Evolutionary conservation across 192 early-diverging fungal species (phyloP).

Genomic region (Paraglomus brasilianum): DNA sequence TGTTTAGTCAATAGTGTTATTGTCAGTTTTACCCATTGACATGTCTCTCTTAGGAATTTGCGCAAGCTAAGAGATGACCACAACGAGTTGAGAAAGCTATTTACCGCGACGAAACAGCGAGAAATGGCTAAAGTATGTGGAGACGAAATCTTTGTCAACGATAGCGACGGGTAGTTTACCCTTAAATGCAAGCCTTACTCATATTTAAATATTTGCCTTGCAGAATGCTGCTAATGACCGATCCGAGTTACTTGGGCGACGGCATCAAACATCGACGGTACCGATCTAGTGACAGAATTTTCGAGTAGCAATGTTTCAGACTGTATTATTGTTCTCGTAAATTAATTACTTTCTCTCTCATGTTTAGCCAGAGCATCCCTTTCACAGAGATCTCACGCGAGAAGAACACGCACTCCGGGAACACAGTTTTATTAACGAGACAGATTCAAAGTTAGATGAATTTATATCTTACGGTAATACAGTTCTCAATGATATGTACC

Average conservation of each 20-base stretch:
- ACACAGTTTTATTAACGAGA: slow-evolving; percentile 45
- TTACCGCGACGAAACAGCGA: slow-evolving; percentile 47
- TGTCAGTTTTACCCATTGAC: neutral
- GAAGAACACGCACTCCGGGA: slow-evolving; percentile 44
- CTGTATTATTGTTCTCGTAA: neutral
- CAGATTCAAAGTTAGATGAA: slow-evolving; percentile 52
- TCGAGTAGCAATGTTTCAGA: neutral
- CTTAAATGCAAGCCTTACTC: neutral
- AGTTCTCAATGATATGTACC: slow-evolving; percentile 50
- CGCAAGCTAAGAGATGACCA: slow-evolving; percentile 53
- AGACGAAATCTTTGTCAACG: neutral
- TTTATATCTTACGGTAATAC: slow-evolving; percentile 53
- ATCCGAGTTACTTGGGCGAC: slow-evolving; percentile 45
- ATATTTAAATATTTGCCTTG: slow-evolving; percentile 25
- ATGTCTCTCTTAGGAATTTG: slow-evolving; percentile 42
- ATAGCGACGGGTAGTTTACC: neutral
- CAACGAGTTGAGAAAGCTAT: slow-evolving; percentile 44
- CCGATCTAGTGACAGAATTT: neutral
- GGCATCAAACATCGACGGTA: slow-evolving; percentile 37
- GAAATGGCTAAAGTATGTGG: slow-evolving; percentile 38
- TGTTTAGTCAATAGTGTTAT: neutral
- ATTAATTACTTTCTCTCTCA: neutral
- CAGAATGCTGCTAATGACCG: slow-evolving; percentile 43
- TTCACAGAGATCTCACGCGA: slow-evolving; percentile 23
- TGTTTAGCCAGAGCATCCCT: slow-evolving; percentile 44